Evolutionary conservation across 2,329 filamentous ascomycete genomes (phyloP).

Genomic region (Thielaviopsis populi): DNA sequence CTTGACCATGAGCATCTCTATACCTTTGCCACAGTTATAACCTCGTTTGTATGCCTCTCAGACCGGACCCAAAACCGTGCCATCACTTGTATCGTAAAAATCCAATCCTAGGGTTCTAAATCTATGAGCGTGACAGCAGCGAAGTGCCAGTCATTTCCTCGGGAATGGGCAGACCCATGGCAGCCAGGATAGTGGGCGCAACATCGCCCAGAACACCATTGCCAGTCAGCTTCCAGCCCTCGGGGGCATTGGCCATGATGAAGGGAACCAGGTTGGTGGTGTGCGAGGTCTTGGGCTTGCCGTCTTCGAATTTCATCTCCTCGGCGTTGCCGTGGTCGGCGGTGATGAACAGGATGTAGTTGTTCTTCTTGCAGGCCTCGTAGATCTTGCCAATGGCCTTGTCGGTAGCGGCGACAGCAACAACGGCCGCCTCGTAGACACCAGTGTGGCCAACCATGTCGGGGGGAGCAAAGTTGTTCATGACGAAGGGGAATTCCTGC

Average conservation of each 20-base stretch:
- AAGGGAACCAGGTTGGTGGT: constrained; percentile 97
- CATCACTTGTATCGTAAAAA: background rate
- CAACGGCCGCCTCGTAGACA: constrained; percentile 84
- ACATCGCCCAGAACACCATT: constrained; percentile 91
- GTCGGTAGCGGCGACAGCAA: constrained; percentile 75
- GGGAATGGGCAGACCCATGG: constrained; percentile 83
- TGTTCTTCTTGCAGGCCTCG: constrained; percentile 83
- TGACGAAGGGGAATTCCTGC: constrained; percentile 84
- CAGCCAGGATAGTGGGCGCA: constrained; percentile 78
- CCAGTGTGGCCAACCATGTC: constrained; percentile 99
- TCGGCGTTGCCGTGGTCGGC: constrained; percentile 96
- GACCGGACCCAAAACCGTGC: background rate
- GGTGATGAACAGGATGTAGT: constrained; percentile 89
- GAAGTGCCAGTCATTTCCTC: constrained; percentile 83
- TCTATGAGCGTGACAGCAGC: constrained; percentile 43
- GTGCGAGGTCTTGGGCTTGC: constrained; percentile 95
- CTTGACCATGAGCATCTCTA: background rate
- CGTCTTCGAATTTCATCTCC: constrained; percentile 95
- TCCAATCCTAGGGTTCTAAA: background rate
- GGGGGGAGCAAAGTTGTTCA: constrained; percentile 99
- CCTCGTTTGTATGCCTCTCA: constrained; percentile 1
- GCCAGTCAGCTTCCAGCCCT: constrained; percentile 75
- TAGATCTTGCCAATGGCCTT: constrained; percentile 86
- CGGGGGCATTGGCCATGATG: constrained; percentile 91
- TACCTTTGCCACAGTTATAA: background rate